A percentile compares a stretch with the other conserved stretches of the same genome.
Evolutionary conservation across 2,329 filamentous ascomycete species (phyloP).

Genomic region (Phoma herbarum): DNA sequence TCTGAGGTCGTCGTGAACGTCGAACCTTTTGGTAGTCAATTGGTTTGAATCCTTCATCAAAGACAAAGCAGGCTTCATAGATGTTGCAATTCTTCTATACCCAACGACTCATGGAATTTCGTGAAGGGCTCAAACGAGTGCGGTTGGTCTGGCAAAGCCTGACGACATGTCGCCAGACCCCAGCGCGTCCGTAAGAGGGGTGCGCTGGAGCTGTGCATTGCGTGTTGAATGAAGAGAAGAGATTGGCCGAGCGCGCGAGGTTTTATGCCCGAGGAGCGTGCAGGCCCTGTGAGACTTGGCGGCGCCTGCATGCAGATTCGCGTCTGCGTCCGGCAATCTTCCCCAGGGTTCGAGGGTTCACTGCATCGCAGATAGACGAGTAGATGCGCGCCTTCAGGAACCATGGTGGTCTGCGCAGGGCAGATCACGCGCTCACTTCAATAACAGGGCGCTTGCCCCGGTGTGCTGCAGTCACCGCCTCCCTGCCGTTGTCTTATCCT

Average conservation of each 20-base stretch:
- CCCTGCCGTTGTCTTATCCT: constrained; percentile 27
- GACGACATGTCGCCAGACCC: constrained; percentile 43
- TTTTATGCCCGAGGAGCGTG: constrained; percentile 24
- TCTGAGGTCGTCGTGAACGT: neutral
- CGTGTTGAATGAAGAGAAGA: constrained; percentile 32
- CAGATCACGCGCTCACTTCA: constrained; percentile 28
- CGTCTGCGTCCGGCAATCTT: constrained; percentile 19
- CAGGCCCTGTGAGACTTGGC: constrained; percentile 23
- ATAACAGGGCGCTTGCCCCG: constrained; percentile 17
- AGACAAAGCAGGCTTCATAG: neutral
- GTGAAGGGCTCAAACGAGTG: constrained; percentile 51
- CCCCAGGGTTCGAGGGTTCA: constrained; percentile 19
- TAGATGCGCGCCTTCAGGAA: constrained; percentile 49
- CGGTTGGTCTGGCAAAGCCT: constrained; percentile 48
- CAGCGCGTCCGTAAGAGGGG: constrained; percentile 41
- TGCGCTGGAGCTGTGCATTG: constrained; percentile 48
- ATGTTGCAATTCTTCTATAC: constrained; percentile 48
- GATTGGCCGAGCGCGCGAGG: constrained; percentile 13
- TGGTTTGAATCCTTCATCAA: neutral
- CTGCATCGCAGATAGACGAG: constrained; percentile 28
- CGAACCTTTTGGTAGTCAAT: neutral
- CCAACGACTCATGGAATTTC: constrained; percentile 42
- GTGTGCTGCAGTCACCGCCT: constrained; percentile 29
- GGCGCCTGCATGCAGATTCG: constrained; percentile 19
- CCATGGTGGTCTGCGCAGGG: constrained; percentile 39